Evolutionary conservation across 257 asterid genomes (phyloP), one percentile per base, ranked within the genome.

Genomic region (Salvia hispanica): DNA sequence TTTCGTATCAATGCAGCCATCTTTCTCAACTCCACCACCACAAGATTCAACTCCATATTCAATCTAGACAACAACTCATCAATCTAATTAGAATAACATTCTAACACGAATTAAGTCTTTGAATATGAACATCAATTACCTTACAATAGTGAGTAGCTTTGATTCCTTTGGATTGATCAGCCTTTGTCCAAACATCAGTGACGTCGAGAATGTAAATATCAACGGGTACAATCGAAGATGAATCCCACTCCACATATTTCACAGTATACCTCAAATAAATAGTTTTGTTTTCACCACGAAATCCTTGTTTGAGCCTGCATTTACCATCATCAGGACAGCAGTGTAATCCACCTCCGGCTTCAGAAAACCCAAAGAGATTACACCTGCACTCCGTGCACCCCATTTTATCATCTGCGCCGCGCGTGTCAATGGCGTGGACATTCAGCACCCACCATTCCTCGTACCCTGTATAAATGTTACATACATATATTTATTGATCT

Each of bases 341-440:
- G 46, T 58, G 45, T 67, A 89, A 31, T 9, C 96, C 95, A 42
- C 95, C 95, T 3, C 61, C 15, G 59, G 60, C 76, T 58, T 80
- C 83, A 14, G 3, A 25, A 25, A 25, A 25, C 1, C 80, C 81
- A 75, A 86, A 88, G 3, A 86, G 74, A 72, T 78, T 80, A 45
- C 91, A 83, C 79, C 80, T 57, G 21, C 94, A 88, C 67, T 88
- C 96, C 0, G 81, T 69, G 80, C 96, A 88, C 3, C 94, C 94
- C 54, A 73, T 66, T 77, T 45, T 73, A 62, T 88, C 85, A n/a
- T 40, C 84, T 5, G 69, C 86, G 8, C 89, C 94, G 3, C 96
- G 81, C 9, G 86, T 84, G 58, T 86, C 96, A 62, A 88, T 88
- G 4, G 86, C 89, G 14, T 88, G 96, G 12, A 88, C 83, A 53